Percentiles rank a stretch among this genome's conserved stretches.
These are phyloP conservation scores for Phytophthora aleatoria DNA, from an alignment of 352 stramenopile genomes.

Conservation along the genomic window DNA sequence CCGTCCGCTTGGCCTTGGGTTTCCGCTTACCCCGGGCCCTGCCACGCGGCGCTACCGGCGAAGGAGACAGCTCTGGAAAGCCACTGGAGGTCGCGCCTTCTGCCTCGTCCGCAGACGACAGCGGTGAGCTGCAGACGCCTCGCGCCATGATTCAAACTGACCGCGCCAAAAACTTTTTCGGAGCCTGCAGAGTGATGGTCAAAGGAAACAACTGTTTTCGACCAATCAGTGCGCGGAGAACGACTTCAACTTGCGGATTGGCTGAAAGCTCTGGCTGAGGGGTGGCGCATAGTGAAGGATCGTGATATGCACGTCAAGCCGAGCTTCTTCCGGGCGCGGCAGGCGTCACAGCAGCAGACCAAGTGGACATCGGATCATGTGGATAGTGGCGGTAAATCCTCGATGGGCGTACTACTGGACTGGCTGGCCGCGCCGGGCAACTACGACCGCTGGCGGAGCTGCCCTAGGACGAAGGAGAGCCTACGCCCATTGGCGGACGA, in stretches of 20 bases:
- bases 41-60: constrained; percentile 3
- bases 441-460: constrained; percentile 46
- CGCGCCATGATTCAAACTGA: constrained; percentile 31
- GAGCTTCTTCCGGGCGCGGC: constrained; percentile 33
- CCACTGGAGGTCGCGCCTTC: constrained; percentile 5
- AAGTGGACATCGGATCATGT: constrained; percentile 40
- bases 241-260: constrained; percentile 27
- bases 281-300: constrained; percentile 6
- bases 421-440: constrained; percentile 46
- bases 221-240: constrained; percentile 16
- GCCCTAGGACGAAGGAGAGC: constrained; percentile 8
- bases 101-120: constrained; percentile 54
- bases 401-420: constrained; percentile 55
- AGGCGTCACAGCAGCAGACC: constrained; percentile 11
- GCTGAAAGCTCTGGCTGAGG: constrained; percentile 6
- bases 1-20: constrained; percentile 8
- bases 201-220: constrained; percentile 15
- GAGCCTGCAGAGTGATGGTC: constrained; percentile 18
- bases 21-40: constrained; percentile 27
- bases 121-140: constrained; percentile 53
- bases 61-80: constrained; percentile 22
- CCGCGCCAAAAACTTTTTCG: background rate
- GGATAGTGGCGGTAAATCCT: constrained; percentile 39
- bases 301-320: constrained; percentile 34
- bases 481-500: constrained; percentile 26